Evolutionary conservation across 306 rosid species (phyloP), one percentile per base, ranked within the genome.

Genomic region (Glycine latifolia): DNA sequence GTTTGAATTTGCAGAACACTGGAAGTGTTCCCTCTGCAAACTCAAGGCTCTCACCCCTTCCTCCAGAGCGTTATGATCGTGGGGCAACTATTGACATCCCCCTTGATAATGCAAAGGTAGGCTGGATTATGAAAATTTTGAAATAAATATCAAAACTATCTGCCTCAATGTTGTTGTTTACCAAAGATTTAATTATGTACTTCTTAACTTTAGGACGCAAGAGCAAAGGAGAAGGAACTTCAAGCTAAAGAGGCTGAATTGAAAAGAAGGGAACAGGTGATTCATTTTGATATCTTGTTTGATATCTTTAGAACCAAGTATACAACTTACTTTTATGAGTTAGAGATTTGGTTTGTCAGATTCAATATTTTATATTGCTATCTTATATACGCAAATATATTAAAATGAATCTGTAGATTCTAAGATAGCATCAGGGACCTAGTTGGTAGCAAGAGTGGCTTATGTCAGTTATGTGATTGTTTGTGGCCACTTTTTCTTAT

Each of bases 211-310:
- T 82, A 93, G 99, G 94, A 87, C 82, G 6, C 83, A 74, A 90
- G 87, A 83, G 70, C 91, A 46, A 93, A 91, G 90, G 98, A 95
- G 89, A 95, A 80, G 89, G 97, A 92, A 73, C 98, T 95, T 86
- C 88, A 85, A 81, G 97, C 94, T 50, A 89, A 71, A 90, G 99
- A 95, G 79, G 85, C 94, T 84, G 99, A 95, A 74, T 84, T 95
- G 88, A 93, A 72, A 85, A 91, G 43, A 86, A 93, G 87, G 93
- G 99, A 93, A 81, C 97, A 92, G 92, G 99, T 93, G 87, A 78
- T 67, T 86, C 54, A 75, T 76, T n/a, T n/a, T n/a, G n/a, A n/a
- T n/a, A n/a, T n/a, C n/a, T n/a, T n/a, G n/a, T 35, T 49, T 67
- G 37, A 66, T 79, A 14, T 75, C 49, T 78, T 35, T 68, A 31